phyloP scores from a whole-genome alignment of 257 asterid species.

The Jaltomata sinuosa region DNA sequence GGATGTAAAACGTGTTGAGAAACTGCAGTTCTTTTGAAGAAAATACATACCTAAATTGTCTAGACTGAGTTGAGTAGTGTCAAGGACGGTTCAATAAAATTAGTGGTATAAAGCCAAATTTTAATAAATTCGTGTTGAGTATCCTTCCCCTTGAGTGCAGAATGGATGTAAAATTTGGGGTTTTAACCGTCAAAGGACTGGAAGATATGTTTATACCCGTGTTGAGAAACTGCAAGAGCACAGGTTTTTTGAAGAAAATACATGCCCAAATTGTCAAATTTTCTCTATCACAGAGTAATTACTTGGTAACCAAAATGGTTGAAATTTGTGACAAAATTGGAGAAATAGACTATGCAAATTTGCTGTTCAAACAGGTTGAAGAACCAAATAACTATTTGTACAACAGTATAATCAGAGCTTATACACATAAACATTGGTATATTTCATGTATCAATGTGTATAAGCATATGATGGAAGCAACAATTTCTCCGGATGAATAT shows the following conservation, averaged over 20 bases:
- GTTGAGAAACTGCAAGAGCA: conserved; percentile 24
- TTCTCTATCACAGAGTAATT: conserved; percentile 53
- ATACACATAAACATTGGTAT: conserved; percentile 32
- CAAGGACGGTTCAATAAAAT: no score
- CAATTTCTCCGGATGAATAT: conserved; percentile 37
- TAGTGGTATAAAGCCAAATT: no score
- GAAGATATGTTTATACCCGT: conserved; percentile 37
- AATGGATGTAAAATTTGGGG: conserved; percentile 33
- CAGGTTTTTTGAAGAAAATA: conserved; percentile 33
- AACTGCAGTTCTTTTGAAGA: no score
- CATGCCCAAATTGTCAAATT: conserved; percentile 63
- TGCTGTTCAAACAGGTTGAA: conserved; percentile 39
- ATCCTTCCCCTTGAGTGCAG: not conserved
- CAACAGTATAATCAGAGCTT: conserved; percentile 56
- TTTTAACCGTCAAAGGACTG: conserved; percentile 30
- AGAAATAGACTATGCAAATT: conserved; percentile 41
- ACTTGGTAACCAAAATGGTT: conserved; percentile 71
- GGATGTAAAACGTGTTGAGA: conserved; percentile 32
- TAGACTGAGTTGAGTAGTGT: no score
- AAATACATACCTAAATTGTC: no score
- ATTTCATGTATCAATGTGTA: conserved; percentile 24
- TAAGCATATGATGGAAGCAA: conserved; percentile 34
- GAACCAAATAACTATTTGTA: conserved; percentile 47
- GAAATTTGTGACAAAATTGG: conserved; percentile 56
- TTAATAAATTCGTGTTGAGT: no score